Conservation (phyloP, 2,329 filamentous ascomycete species). For the Sporothrix inflata region DNA sequence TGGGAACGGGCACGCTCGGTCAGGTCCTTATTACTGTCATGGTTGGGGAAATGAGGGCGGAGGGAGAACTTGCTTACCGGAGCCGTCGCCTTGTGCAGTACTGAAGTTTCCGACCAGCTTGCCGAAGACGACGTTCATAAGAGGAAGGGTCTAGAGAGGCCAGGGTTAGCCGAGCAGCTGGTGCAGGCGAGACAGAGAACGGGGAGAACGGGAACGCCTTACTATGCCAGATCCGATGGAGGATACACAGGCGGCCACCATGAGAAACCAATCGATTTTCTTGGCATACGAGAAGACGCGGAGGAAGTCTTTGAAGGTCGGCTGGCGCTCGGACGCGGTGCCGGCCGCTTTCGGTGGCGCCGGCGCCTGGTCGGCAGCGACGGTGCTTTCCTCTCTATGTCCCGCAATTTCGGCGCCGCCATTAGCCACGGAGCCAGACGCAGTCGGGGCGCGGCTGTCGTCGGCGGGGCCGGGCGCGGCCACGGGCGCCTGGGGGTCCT, state of each 20-base stretch:
- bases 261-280: constrained; percentile 55
- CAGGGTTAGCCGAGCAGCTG: neutral
- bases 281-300: constrained; percentile 59
- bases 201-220: constrained; percentile 31
- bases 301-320: constrained; percentile 52
- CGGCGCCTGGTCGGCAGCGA: constrained; percentile 36
- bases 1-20: constrained; percentile 34
- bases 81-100: constrained; percentile 36
- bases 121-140: constrained; percentile 65
- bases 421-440: neutral
- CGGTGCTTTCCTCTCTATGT: neutral
- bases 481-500: neutral
- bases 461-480: neutral
- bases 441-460: neutral
- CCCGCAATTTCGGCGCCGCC: neutral
- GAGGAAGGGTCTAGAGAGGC: constrained; percentile 52
- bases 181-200: constrained; percentile 6
- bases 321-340: constrained; percentile 46
- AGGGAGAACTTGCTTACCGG: constrained; percentile 8
- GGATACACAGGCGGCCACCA: constrained; percentile 51
- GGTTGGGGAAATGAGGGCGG: neutral
- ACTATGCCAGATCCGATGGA: constrained; percentile 56
- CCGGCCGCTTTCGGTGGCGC: neutral
- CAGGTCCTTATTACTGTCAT: neutral
- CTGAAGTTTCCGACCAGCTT: constrained; percentile 55